phyloP scores from a whole-genome alignment of 129 eudicot genomes.

The Arctium lappa region DNA sequence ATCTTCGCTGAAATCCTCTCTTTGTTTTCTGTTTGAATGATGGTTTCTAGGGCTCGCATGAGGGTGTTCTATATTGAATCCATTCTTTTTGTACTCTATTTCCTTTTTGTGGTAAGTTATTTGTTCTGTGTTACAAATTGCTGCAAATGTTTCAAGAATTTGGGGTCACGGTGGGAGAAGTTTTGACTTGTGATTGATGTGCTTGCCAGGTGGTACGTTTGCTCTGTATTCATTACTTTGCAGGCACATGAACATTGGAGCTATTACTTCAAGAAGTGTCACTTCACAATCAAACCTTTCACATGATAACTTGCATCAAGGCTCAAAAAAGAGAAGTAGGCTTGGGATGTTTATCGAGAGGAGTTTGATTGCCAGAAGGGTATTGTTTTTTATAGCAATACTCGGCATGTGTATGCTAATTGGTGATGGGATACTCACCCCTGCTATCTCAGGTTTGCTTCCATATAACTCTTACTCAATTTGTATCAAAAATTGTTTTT shows the following conservation, averaged over 20 bases:
- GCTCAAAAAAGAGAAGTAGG: constrained; percentile 37
- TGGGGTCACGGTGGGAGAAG: not conserved
- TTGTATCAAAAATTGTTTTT: not conserved
- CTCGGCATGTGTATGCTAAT: constrained; percentile 82
- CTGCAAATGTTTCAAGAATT: not conserved
- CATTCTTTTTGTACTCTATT: not conserved
- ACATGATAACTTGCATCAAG: constrained; percentile 14
- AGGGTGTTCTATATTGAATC: not conserved
- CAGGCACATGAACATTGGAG: constrained; percentile 56
- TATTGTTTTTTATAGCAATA: constrained; percentile 59
- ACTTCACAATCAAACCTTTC: constrained; percentile 25
- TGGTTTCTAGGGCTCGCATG: not conserved
- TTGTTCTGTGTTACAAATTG: not conserved
- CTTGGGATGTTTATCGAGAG: constrained; percentile 55
- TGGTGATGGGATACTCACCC: constrained; percentile 80
- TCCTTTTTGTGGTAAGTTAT: not conserved
- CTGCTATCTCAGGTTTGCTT: constrained; percentile 69
- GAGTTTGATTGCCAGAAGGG: constrained; percentile 60
- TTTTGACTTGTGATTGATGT: constrained; percentile 11
- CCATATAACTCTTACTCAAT: not conserved
- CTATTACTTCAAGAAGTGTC: constrained; percentile 37
- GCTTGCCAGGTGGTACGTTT: constrained; percentile 67
- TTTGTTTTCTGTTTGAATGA: not conserved
- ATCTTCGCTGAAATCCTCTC: no score
- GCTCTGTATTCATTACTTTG: constrained; percentile 74